Evolutionary conservation across 305 asterid species (phyloP).

Genomic region (Fraxinus albicans): DNA sequence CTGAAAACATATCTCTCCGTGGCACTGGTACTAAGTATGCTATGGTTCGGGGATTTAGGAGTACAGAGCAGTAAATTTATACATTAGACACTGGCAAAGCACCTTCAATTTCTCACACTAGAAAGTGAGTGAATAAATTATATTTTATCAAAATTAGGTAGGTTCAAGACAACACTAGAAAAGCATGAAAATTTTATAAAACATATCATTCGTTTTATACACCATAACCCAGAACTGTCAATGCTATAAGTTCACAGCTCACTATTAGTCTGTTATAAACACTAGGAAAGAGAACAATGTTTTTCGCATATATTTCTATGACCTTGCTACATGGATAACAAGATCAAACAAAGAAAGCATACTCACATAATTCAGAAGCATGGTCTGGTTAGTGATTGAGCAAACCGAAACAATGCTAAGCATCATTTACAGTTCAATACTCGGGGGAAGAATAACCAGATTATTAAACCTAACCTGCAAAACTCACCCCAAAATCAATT

Average conservation of each 20-base stretch:
- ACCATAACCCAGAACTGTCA: not conserved
- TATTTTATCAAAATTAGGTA: not conserved
- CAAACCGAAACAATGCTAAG: slow-evolving; percentile 37
- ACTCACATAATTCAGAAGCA: slow-evolving; percentile 41
- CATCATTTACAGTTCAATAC: slow-evolving; percentile 22
- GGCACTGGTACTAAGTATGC: too few relatives aligned
- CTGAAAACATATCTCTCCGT: too few relatives aligned
- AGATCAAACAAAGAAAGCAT: slow-evolving; percentile 6
- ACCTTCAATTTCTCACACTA: not conserved
- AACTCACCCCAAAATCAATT: not conserved
- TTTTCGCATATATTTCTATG: not conserved
- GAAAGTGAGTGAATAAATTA: not conserved
- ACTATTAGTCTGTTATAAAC: not conserved
- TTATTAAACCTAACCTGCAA: slow-evolving; percentile 27
- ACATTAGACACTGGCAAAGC: not conserved
- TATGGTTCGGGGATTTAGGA: not conserved
- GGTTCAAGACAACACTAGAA: not conserved
- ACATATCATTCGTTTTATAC: not conserved
- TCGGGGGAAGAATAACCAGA: not conserved
- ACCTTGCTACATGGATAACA: not conserved
- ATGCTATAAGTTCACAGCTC: not conserved
- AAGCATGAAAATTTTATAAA: not conserved
- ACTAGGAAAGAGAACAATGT: not conserved
- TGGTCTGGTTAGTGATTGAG: slow-evolving; percentile 30
- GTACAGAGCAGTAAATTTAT: not conserved